Evolutionary conservation across 352 stramenopile species (phyloP), one percentile per base, ranked within the genome.

Genomic region (Blastocystis sp.): DNA sequence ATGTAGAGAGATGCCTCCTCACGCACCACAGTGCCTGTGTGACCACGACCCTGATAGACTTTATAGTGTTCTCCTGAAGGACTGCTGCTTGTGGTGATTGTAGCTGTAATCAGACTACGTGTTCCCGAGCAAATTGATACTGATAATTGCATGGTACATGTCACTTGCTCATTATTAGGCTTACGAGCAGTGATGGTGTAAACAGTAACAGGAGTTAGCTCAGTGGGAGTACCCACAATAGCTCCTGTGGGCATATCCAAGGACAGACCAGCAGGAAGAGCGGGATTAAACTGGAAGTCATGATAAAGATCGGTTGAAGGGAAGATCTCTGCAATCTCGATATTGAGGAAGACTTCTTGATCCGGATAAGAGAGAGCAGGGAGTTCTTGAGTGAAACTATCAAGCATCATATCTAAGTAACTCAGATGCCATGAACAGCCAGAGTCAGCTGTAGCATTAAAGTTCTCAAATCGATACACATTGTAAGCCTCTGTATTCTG

Each of bases 301-400:
- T 35, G 37, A 40, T 89, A 89, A 33, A 59, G 76, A 7, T 59
- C 40, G 15, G 27, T 56, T 0, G 24, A 59, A 5, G 78, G 78
- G 54, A 62, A 89, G 42, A 89, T 58, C 44, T 76, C 60, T 13
- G 78, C 66, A n/a, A 89, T 59, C 33, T 89, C 73, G 22, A 84
- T 44, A 44, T 84, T 84, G 0, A 35, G 48, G 53, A 53, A 84
- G 0, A 62, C 53, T 15, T 64, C 56, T 19, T 66, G 48, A 17
- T 44, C 35, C 7, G 66, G 5, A 27, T 78, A 78, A 4, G 11
- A 0, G 5, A 78, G 37, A 5, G 66, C 30, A 53, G 66, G 66
- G n/a, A 56, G 24, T 33, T 62, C 56, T 6, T 33, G 44, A 33
- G 53, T 51, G 22, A 54, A 56, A 19, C 22, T 56, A 0, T 78